Conservation (phyloP, 2,329 filamentous ascomycete species). For the Aspergillus fumigatiaffinis region DNA sequence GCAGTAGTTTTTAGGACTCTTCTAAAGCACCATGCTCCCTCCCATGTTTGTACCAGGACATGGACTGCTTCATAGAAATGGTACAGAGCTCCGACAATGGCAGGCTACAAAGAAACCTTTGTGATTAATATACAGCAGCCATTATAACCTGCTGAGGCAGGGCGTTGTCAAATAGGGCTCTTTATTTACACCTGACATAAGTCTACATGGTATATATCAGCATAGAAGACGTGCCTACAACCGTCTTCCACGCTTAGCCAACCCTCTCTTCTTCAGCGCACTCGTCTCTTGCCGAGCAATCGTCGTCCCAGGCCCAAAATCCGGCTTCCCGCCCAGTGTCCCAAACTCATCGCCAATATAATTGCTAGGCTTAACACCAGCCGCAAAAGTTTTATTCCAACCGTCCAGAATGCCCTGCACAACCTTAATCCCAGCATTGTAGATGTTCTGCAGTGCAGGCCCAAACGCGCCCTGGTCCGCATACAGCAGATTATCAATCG, state of each 20-base stretch:
- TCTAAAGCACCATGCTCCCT: neutral
- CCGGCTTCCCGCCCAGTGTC: conserved; percentile 60
- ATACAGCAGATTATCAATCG: conserved; percentile 58
- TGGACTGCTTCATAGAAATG: neutral
- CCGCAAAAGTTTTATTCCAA: conserved; percentile 58
- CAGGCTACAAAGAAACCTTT: too few relatives aligned
- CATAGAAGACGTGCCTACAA: neutral
- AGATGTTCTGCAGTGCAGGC: conserved; percentile 64
- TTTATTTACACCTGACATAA: too few relatives aligned
- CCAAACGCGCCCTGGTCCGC: conserved; percentile 61
- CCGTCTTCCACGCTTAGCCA: conserved; percentile 12
- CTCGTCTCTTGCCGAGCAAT: conserved; percentile 17
- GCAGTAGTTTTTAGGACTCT: neutral
- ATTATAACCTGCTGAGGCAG: neutral
- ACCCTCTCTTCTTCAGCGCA: conserved; percentile 18
- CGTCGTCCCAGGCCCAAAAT: conserved; percentile 51
- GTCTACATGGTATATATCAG: neutral
- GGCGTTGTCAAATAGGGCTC: too few relatives aligned
- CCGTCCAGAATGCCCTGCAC: conserved; percentile 58
- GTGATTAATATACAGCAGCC: neutral
- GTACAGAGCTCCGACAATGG: too few relatives aligned
- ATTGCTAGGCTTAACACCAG: conserved; percentile 57
- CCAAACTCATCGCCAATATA: conserved; percentile 71
- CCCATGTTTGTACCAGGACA: neutral
- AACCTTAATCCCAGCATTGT: conserved; percentile 61